These are phyloP conservation scores for Aristolochia contorta DNA, from an alignment of 164 flowering plant species.

Conservation along the genomic window DNA sequence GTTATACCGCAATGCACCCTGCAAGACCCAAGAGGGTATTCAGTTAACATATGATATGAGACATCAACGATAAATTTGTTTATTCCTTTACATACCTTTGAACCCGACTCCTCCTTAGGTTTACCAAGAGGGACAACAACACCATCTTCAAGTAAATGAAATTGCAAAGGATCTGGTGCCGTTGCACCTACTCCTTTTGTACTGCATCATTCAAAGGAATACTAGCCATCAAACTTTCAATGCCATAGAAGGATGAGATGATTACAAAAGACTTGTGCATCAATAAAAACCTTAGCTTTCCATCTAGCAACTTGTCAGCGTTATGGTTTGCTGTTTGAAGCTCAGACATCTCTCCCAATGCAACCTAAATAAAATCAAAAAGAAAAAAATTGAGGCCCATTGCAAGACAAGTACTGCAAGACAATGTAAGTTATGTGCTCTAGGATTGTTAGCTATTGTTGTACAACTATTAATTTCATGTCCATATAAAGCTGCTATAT, in stretches of 20 bases:
- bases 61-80: background rate
- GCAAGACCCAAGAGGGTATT: slow-evolving; percentile 13
- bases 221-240: background rate
- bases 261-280: background rate
- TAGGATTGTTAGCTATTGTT: too few relatives aligned
- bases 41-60: background rate
- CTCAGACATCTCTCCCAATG: slow-evolving; percentile 88
- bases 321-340: slow-evolving; percentile 43
- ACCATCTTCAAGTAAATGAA: slow-evolving; percentile 53
- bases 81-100: slow-evolving; percentile 25
- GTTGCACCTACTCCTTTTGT: slow-evolving; percentile 87
- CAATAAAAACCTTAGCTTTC: slow-evolving; percentile 65
- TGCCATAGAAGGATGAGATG: background rate
- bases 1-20: slow-evolving; percentile 67
- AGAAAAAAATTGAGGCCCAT: background rate
- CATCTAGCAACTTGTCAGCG: slow-evolving; percentile 71
- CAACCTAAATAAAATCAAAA: slow-evolving; percentile 44
- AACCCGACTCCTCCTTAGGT: slow-evolving; percentile 40
- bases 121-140: slow-evolving; percentile 67
- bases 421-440: too few relatives aligned
- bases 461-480: too few relatives aligned
- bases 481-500: too few relatives aligned
- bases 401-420: background rate
- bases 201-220: slow-evolving; percentile 32
- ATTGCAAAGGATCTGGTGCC: slow-evolving; percentile 61